These are phyloP conservation scores for Gossypium stocksii DNA, from an alignment of 345 rosid species.

Conservation along the genomic window DNA sequence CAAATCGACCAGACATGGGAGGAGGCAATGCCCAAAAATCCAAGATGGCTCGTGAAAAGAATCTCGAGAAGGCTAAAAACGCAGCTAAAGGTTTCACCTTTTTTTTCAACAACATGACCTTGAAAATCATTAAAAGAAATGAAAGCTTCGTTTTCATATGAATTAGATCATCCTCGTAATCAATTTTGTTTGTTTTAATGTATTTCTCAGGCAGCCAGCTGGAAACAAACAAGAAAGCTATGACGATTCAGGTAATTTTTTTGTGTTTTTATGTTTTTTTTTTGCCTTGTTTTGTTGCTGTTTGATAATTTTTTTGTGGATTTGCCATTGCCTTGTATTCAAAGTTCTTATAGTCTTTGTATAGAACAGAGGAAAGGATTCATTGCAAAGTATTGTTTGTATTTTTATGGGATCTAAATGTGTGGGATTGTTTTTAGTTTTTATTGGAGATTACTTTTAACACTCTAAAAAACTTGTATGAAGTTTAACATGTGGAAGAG, in stretches of 20 bases:
- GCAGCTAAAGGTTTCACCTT: constrained; percentile 27
- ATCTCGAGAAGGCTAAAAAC: constrained; percentile 42
- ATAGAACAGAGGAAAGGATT: neutral
- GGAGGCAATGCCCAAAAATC: constrained; percentile 54
- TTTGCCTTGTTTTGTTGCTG: neutral
- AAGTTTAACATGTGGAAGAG: neutral
- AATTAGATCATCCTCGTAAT: neutral
- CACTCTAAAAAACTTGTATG: neutral
- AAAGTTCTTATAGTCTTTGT: neutral
- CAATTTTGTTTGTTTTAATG: neutral
- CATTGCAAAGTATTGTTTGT: neutral
- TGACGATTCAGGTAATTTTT: constrained; percentile 49
- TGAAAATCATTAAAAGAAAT: neutral
- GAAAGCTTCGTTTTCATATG: neutral
- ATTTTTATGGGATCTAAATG: neutral
- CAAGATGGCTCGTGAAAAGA: constrained; percentile 50
- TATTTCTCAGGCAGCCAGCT: constrained; percentile 47
- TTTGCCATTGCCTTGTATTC: neutral
- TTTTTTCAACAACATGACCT: neutral
- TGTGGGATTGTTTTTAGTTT: neutral
- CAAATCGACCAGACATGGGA: constrained; percentile 30
- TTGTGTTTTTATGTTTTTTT: neutral
- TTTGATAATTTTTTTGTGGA: neutral
- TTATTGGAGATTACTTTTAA: neutral
- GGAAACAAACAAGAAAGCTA: constrained; percentile 57